Base-by-base conservation (phyloP, 345 rosid species). In the Salix suchowensis region DNA sequence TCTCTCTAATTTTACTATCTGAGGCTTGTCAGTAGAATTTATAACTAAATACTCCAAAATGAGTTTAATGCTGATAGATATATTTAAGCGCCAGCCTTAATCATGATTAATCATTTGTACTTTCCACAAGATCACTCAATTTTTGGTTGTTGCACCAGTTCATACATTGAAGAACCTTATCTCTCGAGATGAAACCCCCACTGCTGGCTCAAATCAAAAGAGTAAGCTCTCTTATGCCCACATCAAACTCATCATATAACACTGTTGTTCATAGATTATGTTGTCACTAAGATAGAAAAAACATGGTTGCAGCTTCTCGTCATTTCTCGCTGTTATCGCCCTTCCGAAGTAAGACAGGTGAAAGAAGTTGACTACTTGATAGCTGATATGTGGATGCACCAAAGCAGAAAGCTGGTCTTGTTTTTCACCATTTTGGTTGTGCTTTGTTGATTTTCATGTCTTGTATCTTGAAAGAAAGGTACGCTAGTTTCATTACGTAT, bases 151-250 rank as follows among this genome's bases (percentile, higher is more conserved):
- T 64, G 61, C 81, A 26, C 9, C 90, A 93, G 98, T 83, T 78
- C 86, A 83, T 87, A 91, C 91, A n/a, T 82, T 96, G 90, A 95
- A 91, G 84, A 93, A 86, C 77, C 91, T 95, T 14, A 91, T 95
- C 83, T 91, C 93, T 64, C 94, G 86, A 87, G 97, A 90, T 46
- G 98, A 93, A 80, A 87, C 92, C 21, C 92, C 88, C 3, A 80
- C 86, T 62, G 86, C 88, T 24, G 81, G 73, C 73, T 68, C 80
- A 6, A 86, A 91, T 42, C 91, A 88, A 64, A 93, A 89, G 86
- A 62, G 97, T 93, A 88, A 88, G 95, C 67, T 55, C 30, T n/a
- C 75, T 68, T 10, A 68, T 39, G 16, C 23, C 14, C 24, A 4
- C 62, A 58, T 23, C 62, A n/a, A 9, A 10, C 62, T 58, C 28